Percentiles rank a stretch among this genome's conserved stretches.
These are phyloP conservation scores for Penicillium arizonense DNA, from an alignment of 495 filamentous ascomycete genomes.

Conservation along the genomic window DNA sequence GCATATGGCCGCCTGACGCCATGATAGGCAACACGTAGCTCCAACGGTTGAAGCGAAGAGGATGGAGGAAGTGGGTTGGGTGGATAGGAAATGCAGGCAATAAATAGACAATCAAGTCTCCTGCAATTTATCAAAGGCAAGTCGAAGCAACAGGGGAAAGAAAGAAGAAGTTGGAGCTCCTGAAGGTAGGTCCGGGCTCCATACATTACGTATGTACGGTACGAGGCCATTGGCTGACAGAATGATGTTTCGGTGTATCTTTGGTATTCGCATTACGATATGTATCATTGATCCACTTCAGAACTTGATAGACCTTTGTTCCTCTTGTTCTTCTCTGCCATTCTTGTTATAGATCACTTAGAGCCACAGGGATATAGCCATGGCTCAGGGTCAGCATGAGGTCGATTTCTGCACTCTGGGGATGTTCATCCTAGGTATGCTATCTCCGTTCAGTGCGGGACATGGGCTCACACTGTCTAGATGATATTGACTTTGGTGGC, in stretches of 20 bases:
- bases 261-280: slow-evolving; percentile 19
- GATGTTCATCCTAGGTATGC: slow-evolving; percentile 92
- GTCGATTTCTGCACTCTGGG: slow-evolving; percentile 86
- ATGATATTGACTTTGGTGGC: slow-evolving; percentile 80
- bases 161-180: slow-evolving; percentile 13
- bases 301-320: not conserved
- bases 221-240: not conserved
- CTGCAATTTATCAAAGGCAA: not conserved
- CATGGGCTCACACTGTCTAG: slow-evolving; percentile 47
- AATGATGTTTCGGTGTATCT: slow-evolving; percentile 15
- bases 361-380: no score
- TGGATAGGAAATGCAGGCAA: not conserved
- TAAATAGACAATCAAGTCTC: not conserved
- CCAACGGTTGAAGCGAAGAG: slow-evolving; percentile 2
- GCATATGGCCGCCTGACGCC: slow-evolving; percentile 68
- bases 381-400: slow-evolving; percentile 2
- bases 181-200: slow-evolving; percentile 20
- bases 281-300: slow-evolving; percentile 6
- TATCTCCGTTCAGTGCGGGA: slow-evolving; percentile 6
- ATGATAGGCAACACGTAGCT: slow-evolving; percentile 43
- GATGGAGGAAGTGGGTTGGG: not conserved
- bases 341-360: not conserved
- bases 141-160: slow-evolving; percentile 4
- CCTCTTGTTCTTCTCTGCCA: not conserved
- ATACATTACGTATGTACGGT: slow-evolving; percentile 15